Base-by-base conservation (phyloP, 352 stramenopile genomes). In the Phytopythium ostracodes region DNA sequence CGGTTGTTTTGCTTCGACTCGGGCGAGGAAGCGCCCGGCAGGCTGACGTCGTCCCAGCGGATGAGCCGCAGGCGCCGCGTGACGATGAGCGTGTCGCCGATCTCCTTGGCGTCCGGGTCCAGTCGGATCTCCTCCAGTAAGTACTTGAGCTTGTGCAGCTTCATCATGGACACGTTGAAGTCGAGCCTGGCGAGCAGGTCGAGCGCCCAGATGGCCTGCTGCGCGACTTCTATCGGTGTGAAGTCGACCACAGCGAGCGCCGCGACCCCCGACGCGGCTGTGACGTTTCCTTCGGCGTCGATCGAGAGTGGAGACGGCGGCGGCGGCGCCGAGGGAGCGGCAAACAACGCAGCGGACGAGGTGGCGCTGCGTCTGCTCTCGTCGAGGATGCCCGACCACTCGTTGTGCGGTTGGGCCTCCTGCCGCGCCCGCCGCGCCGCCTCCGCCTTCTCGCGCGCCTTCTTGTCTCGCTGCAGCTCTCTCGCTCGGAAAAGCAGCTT, bases 151-250 rank as follows among this genome's bases (percentile, higher is more conserved):
- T 71, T 73, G 55, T 87, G 75, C 31, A 78, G 66, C 68, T 91
- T 91, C 79, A 91, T 91, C 67, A 79, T 71, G 36, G 72, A 77
- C 9, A 88, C 73, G 64, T 91, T 91, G 59, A 84, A 89, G 49
- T 87, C 78, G 15, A 89, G 64, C 53, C 62, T 77, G 43, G 77
- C 76, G 36, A 91, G 70, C 53, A 89, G 59, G 46, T 91, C 82
- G n/a, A 91, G 71, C 6, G 82, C 75, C 82, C 82, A 91, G n/a
- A 89, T 68, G 17, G 78, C 76, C 49, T 82, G 79, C 58, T 91
- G 82, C 3, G 74, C 82, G 24, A 91, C 73, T 47, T 91, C 82
- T 0, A 77, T 76, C 9, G 79, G 81, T 0, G 79, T 88, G 38
- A 86, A 89, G 52, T 89, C 82, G 2, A 89, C 78, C 4, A 77